Percentiles rank a stretch among this genome's conserved stretches.
Conservation (phyloP, 129 eudicot species). For the Helianthus tuberosus region DNA sequence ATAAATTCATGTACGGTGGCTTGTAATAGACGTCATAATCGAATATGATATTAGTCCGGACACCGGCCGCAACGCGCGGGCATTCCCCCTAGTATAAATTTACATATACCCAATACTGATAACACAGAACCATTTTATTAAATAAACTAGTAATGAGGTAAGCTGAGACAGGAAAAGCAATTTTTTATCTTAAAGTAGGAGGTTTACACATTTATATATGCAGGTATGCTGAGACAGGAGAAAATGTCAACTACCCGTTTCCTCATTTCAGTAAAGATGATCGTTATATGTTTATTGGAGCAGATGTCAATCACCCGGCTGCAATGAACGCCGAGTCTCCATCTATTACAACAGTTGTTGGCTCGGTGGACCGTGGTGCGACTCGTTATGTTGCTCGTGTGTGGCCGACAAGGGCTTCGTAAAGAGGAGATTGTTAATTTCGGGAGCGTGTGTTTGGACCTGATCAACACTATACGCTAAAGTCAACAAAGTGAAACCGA, state of each 20-base stretch:
- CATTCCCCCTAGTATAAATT: too few relatives aligned
- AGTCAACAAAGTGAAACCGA: slow-evolving; percentile 49
- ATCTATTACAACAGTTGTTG: slow-evolving; percentile 80
- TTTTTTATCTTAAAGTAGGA: too few relatives aligned
- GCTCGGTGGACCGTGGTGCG: slow-evolving; percentile 62
- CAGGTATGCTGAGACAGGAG: too few relatives aligned
- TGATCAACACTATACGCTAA: slow-evolving; percentile 50
- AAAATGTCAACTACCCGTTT: slow-evolving; percentile 3
- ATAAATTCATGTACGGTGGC: too few relatives aligned
- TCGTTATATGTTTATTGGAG: slow-evolving; percentile 79
- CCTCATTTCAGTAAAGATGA: slow-evolving; percentile 41
- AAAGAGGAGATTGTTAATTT: slow-evolving; percentile 59
- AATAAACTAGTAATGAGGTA: too few relatives aligned
- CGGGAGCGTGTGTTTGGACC: slow-evolving; percentile 57
- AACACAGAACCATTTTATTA: too few relatives aligned
- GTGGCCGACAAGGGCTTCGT: slow-evolving; percentile 54
- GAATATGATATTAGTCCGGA: too few relatives aligned
- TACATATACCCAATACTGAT: too few relatives aligned
- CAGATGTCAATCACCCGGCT: slow-evolving; percentile 85
- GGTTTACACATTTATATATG: too few relatives aligned
- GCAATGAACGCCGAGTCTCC: slow-evolving; percentile 50
- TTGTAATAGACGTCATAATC: too few relatives aligned
- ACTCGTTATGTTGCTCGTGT: slow-evolving; percentile 67
- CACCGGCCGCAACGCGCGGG: too few relatives aligned
- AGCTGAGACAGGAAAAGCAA: too few relatives aligned